Conservation (phyloP, 352 stramenopile genomes). For the Phytophthora vignae region DNA sequence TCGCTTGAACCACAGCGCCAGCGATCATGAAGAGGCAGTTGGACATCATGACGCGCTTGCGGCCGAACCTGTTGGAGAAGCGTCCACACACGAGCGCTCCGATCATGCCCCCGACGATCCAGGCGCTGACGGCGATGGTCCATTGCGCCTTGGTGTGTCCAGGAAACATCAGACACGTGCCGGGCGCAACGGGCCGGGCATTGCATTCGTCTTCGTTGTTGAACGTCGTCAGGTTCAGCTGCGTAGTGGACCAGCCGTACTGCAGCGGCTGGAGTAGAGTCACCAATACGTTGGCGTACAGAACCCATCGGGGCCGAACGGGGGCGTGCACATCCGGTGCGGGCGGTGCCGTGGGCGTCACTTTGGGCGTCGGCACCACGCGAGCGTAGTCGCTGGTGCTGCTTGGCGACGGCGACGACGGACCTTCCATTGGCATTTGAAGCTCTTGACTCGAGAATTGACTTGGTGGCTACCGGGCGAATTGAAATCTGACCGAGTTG, state of each 20-base stretch:
- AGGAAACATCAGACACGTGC: conserved; percentile 62
- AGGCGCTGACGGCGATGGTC: conserved; percentile 53
- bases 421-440: conserved; percentile 11
- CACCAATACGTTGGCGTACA: conserved; percentile 22
- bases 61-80: conserved; percentile 40
- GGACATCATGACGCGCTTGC: conserved; percentile 34
- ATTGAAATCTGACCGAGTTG: conserved; percentile 25
- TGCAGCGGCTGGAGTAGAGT: conserved; percentile 45
- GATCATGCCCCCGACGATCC: conserved; percentile 58
- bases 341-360: neutral
- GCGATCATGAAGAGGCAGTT: conserved; percentile 38
- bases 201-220: conserved; percentile 47
- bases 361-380: neutral
- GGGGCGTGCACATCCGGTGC: neutral
- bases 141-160: conserved; percentile 48
- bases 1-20: conserved; percentile 31
- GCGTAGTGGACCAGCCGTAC: conserved; percentile 44
- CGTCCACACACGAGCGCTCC: conserved; percentile 40
- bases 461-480: conserved; percentile 18
- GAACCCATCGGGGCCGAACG: neutral
- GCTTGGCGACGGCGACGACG: conserved; percentile 12
- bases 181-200: conserved; percentile 32
- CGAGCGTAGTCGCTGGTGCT: neutral
- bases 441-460: neutral
- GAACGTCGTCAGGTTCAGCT: conserved; percentile 43